Base-by-base conservation (phyloP, 1,139 yeast genomes). In the Taphrina flavorubra region DNA sequence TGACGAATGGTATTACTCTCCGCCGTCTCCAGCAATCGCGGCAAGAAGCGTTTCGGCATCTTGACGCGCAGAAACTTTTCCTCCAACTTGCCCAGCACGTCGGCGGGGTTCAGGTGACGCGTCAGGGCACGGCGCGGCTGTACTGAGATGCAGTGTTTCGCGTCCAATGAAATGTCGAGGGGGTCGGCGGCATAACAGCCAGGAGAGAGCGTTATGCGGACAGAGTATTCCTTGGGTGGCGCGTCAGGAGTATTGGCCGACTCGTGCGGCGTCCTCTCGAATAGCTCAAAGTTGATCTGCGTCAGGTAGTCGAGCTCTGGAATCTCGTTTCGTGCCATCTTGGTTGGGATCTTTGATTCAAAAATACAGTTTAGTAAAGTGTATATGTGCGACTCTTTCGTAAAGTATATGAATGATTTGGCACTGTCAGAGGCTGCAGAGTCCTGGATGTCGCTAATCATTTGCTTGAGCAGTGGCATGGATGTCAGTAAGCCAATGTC, bases 151-250 rank as follows among this genome's bases (percentile, higher is more conserved):
- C 95, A 94, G 78, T 95, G 99, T 77, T 92, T 94, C 65, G 92
- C 95, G 78, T 95, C 99, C 61, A 95, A 82, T 78, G 94, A 97
- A 58, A 95, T 97, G 79, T 95, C 99, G 72, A 95, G 82, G 18
- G 99, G 99, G 78, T 94, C 97, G 75, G 92, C 97, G 0, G 98
- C 92, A 78, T 95, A 97, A 78, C 99, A 95, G 44, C 99, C 99
- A 0, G 99, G 98, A 1, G 97, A 90, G 73, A 95, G 83, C 18
- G 96, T 88, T 71, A 95, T 83, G 75, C 98, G 84, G 66, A 95
- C 88, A 1, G 97, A 87, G 77, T 92, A 96, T 74, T 89, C 89
- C 79, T 92, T 92, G 31, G 31, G 31, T 57, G 85, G 83, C 72
- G 88, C 92, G 39, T 85, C 87, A 53, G 76, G 78, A 18, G 74